These are phyloP conservation scores for Pythium rishiriense DNA, from an alignment of 352 stramenopile species.

Conservation along the genomic window DNA sequence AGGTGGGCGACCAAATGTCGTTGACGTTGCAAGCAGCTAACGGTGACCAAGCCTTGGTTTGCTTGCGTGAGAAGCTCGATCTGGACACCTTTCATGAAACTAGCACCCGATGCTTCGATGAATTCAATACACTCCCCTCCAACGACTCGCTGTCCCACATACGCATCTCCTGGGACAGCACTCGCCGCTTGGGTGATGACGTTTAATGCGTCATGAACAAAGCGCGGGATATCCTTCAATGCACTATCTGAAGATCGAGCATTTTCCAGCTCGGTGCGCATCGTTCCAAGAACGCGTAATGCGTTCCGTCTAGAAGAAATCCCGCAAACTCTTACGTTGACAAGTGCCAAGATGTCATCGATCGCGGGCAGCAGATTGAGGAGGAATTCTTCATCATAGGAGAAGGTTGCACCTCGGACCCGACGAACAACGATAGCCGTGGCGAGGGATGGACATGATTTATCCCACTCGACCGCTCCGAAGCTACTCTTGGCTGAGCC, in stretches of 20 bases:
- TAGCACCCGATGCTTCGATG: constrained; percentile 42
- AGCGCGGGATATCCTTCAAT: constrained; percentile 24
- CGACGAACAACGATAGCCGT: constrained; percentile 53
- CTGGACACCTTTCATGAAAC: constrained; percentile 46
- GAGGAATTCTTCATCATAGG: constrained; percentile 64
- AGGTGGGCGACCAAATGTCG: constrained; percentile 36
- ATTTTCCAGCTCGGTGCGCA: constrained; percentile 20
- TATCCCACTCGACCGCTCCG: background rate
- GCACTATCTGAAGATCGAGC: constrained; percentile 22
- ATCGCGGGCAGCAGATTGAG: constrained; percentile 38
- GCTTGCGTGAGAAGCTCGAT: constrained; percentile 33
- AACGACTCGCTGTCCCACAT: constrained; percentile 43
- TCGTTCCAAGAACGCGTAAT: constrained; percentile 25
- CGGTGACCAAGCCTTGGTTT: constrained; percentile 36
- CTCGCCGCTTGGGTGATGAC: constrained; percentile 35
- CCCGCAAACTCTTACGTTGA: constrained; percentile 51
- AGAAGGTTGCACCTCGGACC: constrained; percentile 47
- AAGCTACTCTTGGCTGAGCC: constrained; percentile 2
- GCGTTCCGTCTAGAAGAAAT: constrained; percentile 42
- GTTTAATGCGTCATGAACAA: constrained; percentile 34
- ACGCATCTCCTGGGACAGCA: constrained; percentile 40
- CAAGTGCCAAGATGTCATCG: constrained; percentile 40
- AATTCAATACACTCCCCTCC: constrained; percentile 34
- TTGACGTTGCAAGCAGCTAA: constrained; percentile 52
- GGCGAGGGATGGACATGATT: constrained; percentile 11